Conservation (phyloP, 2,329 filamentous ascomycete genomes). For the Pseudogymnoascus sp. region DNA sequence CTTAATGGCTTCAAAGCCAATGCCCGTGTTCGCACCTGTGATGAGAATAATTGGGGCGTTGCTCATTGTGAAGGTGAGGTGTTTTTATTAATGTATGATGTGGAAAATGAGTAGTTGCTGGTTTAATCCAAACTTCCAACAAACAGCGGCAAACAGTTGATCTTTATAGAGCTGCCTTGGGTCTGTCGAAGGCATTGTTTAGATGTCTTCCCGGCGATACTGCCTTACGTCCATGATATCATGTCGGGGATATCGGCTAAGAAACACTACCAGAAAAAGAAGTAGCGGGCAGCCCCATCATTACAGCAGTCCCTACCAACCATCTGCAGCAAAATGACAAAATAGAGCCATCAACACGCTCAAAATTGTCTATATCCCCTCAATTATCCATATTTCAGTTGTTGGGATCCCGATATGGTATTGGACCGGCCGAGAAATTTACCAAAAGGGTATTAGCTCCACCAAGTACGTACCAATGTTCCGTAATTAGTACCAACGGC, state of each 20-base stretch:
- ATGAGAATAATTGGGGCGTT: conserved; percentile 23
- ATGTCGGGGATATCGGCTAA: neutral
- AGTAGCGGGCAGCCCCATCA: neutral
- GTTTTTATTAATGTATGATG: neutral
- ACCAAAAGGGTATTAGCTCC: neutral
- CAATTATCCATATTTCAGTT: neutral
- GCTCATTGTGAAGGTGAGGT: neutral
- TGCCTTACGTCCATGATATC: neutral
- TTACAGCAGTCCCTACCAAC: too few relatives aligned
- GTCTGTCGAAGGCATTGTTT: neutral
- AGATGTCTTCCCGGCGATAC: neutral
- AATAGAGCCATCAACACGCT: neutral
- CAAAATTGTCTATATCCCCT: neutral
- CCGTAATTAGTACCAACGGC: neutral
- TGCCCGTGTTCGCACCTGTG: conserved; percentile 34
- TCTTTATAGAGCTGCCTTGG: neutral
- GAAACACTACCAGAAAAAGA: neutral
- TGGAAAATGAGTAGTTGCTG: neutral
- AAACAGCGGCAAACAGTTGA: neutral
- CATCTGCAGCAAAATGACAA: neutral
- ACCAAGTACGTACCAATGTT: neutral
- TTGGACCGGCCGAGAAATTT: neutral
- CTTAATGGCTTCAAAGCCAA: conserved; percentile 32
- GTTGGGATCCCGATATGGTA: neutral
- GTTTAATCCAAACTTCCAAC: neutral